Conservation (phyloP, 202 grass and related monocot species). For the Cymbopogon flexuosus region DNA sequence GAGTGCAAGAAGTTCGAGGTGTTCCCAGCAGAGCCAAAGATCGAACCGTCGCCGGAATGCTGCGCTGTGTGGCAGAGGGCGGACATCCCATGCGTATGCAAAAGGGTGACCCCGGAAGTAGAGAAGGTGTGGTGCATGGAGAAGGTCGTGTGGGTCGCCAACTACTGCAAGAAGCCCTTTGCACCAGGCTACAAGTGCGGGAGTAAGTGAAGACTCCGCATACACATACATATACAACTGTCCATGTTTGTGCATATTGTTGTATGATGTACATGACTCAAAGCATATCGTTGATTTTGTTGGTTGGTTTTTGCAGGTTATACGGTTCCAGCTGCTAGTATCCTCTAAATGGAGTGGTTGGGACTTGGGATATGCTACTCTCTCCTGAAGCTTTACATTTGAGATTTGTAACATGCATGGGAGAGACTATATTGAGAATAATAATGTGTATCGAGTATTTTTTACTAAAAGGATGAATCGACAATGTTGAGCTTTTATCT, state of each 20-base stretch:
- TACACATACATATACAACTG: neutral
- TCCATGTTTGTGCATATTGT: neutral
- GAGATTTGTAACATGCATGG: no score
- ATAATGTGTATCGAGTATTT: no score
- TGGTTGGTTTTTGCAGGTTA: no score
- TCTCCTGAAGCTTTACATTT: no score
- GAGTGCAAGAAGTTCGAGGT: neutral
- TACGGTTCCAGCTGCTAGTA: no score
- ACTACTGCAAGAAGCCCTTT: slow-evolving; percentile 29
- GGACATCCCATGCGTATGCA: slow-evolving; percentile 35
- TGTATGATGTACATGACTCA: no score
- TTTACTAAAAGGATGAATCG: no score
- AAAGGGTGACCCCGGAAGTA: neutral
- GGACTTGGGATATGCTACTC: no score
- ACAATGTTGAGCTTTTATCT: no score
- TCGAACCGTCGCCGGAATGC: neutral
- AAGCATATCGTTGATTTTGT: no score
- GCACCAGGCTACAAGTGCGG: slow-evolving; percentile 35
- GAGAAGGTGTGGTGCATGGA: slow-evolving; percentile 38
- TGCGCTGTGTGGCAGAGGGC: slow-evolving; percentile 32
- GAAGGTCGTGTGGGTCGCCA: slow-evolving; percentile 34
- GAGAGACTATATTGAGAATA: no score
- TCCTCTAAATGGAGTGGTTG: no score
- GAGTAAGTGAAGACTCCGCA: slow-evolving; percentile 27
- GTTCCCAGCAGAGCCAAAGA: neutral